phyloP scores from a whole-genome alignment of 2,329 filamentous ascomycete genomes.

The Neonectria coccinea region DNA sequence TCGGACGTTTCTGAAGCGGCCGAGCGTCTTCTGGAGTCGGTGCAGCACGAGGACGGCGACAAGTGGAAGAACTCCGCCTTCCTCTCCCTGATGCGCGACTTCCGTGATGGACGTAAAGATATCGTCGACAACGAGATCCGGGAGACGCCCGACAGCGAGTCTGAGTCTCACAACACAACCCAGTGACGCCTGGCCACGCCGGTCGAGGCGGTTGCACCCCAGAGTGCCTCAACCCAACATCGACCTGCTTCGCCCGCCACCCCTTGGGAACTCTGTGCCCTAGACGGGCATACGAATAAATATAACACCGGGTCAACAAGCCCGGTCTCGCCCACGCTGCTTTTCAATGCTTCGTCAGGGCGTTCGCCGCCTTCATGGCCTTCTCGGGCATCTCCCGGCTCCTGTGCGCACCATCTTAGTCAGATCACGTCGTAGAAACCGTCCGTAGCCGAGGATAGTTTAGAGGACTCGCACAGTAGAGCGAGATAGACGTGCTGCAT shows the following conservation, averaged over 20 bases:
- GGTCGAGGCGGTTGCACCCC: slow-evolving; percentile 2
- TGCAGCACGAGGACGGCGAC: slow-evolving; percentile 58
- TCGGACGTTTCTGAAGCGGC: slow-evolving; percentile 58
- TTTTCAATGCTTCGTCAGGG: neutral
- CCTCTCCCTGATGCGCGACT: slow-evolving; percentile 59
- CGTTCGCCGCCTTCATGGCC: slow-evolving; percentile 6
- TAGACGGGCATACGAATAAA: neutral
- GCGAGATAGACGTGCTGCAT: neutral
- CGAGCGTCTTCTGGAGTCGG: slow-evolving; percentile 56
- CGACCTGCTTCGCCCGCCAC: neutral
- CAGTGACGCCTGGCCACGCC: slow-evolving; percentile 34
- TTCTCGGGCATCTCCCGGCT: slow-evolving; percentile 21
- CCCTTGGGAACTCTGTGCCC: neutral
- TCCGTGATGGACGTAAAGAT: slow-evolving; percentile 58
- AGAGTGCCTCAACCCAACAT: neutral
- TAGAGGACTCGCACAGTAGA: neutral
- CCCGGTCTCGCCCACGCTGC: neutral
- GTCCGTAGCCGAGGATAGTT: neutral
- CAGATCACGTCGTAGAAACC: slow-evolving; percentile 39
- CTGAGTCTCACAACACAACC: slow-evolving; percentile 10
- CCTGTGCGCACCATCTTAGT: slow-evolving; percentile 42
- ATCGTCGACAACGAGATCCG: slow-evolving; percentile 57
- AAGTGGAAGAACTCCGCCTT: slow-evolving; percentile 62
- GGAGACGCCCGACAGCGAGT: slow-evolving; percentile 43
- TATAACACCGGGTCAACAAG: too few species aligned